phyloP scores from a whole-genome alignment of 345 rosid genomes.

The Lepidium sativum region DNA sequence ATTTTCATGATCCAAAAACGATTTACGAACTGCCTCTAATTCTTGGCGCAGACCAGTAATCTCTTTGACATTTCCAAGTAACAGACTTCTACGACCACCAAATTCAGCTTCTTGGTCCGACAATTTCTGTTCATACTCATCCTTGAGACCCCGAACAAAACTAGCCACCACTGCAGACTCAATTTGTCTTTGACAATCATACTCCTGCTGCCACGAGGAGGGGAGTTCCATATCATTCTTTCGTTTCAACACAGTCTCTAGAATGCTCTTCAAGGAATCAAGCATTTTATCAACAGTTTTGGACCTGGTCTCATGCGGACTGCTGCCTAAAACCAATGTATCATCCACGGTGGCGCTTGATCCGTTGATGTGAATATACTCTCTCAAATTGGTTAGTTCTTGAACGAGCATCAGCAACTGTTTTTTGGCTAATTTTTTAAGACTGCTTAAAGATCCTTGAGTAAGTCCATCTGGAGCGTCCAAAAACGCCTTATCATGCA shows the following conservation, averaged over 20 bases:
- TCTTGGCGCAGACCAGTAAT: slow-evolving; percentile 60
- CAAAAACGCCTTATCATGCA: slow-evolving; percentile 6
- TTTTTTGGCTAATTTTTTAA: slow-evolving; percentile 31
- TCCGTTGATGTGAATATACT: slow-evolving; percentile 25
- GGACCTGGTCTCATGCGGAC: slow-evolving; percentile 31
- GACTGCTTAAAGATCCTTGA: slow-evolving; percentile 31
- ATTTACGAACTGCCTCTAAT: slow-evolving; percentile 49
- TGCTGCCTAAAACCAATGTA: slow-evolving; percentile 39
- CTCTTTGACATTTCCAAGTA: slow-evolving; percentile 46
- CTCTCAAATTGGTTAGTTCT: slow-evolving; percentile 44
- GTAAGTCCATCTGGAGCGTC: slow-evolving; percentile 12
- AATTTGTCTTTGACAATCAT: slow-evolving; percentile 37
- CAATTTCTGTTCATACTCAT: slow-evolving; percentile 46
- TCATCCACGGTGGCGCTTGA: slow-evolving; percentile 28
- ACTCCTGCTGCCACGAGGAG: slow-evolving; percentile 47
- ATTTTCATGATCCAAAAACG: slow-evolving; percentile 39
- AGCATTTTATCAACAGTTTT: slow-evolving; percentile 34
- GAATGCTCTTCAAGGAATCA: slow-evolving; percentile 31
- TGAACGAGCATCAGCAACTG: slow-evolving; percentile 51
- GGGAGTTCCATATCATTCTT: slow-evolving; percentile 29
- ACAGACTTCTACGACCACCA: slow-evolving; percentile 27
- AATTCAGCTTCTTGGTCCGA: slow-evolving; percentile 34
- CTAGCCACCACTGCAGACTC: slow-evolving; percentile 39
- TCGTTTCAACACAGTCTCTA: slow-evolving; percentile 31
- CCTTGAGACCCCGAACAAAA: slow-evolving; percentile 41